Conservation (phyloP, 1,139 yeast genomes). For the Pneumocystis sp. region DNA sequence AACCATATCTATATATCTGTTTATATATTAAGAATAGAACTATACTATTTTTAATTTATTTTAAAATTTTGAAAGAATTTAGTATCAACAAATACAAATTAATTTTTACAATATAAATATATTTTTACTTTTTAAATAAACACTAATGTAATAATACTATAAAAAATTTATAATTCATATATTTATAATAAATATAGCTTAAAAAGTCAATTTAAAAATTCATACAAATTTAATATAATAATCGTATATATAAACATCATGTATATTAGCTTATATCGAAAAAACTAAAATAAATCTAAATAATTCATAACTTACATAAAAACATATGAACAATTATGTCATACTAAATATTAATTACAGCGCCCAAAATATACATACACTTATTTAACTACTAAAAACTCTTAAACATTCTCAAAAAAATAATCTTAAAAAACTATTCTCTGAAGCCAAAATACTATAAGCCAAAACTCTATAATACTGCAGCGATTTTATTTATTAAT, state of each 20-base stretch:
- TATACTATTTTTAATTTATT: too few relatives aligned
- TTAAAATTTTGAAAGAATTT: too few relatives aligned
- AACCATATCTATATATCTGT: too few relatives aligned
- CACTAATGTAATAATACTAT: not conserved
- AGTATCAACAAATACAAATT: not conserved
- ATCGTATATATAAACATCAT: not conserved
- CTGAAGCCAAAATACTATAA: not conserved
- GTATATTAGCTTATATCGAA: not conserved
- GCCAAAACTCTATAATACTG: not conserved
- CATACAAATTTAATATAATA: not conserved
- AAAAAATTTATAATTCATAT: not conserved
- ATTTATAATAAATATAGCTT: not conserved
- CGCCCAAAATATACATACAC: not conserved
- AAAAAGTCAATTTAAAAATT: not conserved
- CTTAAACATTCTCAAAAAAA: not conserved
- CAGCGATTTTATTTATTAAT: not conserved
- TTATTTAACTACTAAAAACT: not conserved
- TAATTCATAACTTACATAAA: not conserved
- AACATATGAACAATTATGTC: not conserved
- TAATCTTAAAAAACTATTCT: not conserved
- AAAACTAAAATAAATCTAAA: not conserved
- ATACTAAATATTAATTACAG: not conserved
- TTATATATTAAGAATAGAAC: too few relatives aligned
- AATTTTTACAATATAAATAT: not conserved
- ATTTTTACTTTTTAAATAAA: too few relatives aligned